Conservation (phyloP, 2,329 filamentous ascomycete species). For the Colletotrichum incanum region DNA sequence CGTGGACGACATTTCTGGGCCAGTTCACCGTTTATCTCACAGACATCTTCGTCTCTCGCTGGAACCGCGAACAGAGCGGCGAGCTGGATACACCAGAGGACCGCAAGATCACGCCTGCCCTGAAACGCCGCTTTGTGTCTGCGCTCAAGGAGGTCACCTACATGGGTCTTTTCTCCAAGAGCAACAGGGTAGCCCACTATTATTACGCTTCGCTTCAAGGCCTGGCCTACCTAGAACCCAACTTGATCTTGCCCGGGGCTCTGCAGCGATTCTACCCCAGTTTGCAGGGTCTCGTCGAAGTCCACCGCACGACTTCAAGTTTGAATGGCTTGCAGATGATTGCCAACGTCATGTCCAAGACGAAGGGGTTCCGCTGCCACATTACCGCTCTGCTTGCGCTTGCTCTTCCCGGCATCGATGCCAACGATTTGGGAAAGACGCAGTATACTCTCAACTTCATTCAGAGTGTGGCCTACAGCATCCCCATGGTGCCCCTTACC, state of each 20-base stretch:
- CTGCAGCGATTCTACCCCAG: conserved; percentile 97
- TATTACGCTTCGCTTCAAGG: conserved; percentile 92
- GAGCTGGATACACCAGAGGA: conserved; percentile 90
- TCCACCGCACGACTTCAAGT: conserved; percentile 95
- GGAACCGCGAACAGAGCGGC: conserved; percentile 94
- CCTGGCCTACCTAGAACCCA: conserved; percentile 90
- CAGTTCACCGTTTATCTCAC: conserved; percentile 94
- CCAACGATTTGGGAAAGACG: conserved; percentile 97
- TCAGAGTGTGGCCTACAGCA: conserved; percentile 95
- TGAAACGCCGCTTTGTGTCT: conserved; percentile 91
- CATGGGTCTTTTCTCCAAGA: conserved; percentile 99
- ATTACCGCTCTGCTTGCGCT: conserved; percentile 94
- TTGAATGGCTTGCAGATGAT: conserved; percentile 93
- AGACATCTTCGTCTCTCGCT: conserved; percentile 97
- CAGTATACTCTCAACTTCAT: conserved; percentile 95
- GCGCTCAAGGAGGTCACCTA: conserved; percentile 94
- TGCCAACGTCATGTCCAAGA: conserved; percentile 89
- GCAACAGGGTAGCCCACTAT: conserved; percentile 90
- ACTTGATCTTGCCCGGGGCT: conserved; percentile 92
- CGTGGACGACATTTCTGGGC: conserved; percentile 90
- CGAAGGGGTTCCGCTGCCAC: conserved; percentile 97
- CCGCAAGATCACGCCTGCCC: conserved; percentile 81
- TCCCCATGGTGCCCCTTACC: conserved; percentile 89
- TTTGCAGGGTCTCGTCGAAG: conserved; percentile 95
- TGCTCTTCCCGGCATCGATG: conserved; percentile 94